A percentile compares a stretch with the other conserved stretches of the same genome.
Evolutionary conservation across 257 asterid species (phyloP).

Genomic region (Solanum rostratum): DNA sequence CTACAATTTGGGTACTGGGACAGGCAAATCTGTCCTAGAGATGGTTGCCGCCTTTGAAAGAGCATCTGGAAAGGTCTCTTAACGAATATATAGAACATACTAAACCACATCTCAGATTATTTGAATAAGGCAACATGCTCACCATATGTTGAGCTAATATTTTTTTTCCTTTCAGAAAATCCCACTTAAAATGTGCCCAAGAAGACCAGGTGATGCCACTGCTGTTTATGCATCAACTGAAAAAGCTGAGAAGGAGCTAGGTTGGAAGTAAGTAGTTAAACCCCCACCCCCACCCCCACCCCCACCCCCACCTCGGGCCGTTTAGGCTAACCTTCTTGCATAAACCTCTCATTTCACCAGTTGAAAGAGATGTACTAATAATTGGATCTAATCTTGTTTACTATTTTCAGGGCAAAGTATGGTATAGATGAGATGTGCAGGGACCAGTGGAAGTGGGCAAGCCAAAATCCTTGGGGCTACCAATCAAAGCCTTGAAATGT

Average conservation of each 20-base stretch:
- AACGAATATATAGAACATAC: not conserved
- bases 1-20: slow-evolving; percentile 88
- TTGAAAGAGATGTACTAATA: not conserved
- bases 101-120: not conserved
- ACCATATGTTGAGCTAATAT: not conserved
- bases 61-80: slow-evolving; percentile 70
- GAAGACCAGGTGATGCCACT: slow-evolving; percentile 88
- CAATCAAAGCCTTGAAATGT: slow-evolving; percentile 21
- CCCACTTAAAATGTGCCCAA: slow-evolving; percentile 66
- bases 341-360: not conserved
- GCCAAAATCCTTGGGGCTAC: slow-evolving; percentile 78
- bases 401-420: slow-evolving; percentile 69
- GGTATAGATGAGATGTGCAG: slow-evolving; percentile 84
- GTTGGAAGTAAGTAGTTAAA: slow-evolving; percentile 69
- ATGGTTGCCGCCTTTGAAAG: slow-evolving; percentile 81
- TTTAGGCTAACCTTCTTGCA: not conserved
- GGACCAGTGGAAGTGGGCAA: slow-evolving; percentile 97
- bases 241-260: slow-evolving; percentile 72
- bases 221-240: slow-evolving; percentile 87
- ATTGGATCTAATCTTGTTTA: not conserved
- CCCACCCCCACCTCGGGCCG: not conserved
- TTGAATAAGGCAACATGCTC: not conserved
- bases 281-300: not conserved
- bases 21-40: slow-evolving; percentile 87
- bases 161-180: slow-evolving; percentile 40